phyloP scores from a whole-genome alignment of 2,329 filamentous ascomycete species.

The Colletotrichum truncatum region DNA sequence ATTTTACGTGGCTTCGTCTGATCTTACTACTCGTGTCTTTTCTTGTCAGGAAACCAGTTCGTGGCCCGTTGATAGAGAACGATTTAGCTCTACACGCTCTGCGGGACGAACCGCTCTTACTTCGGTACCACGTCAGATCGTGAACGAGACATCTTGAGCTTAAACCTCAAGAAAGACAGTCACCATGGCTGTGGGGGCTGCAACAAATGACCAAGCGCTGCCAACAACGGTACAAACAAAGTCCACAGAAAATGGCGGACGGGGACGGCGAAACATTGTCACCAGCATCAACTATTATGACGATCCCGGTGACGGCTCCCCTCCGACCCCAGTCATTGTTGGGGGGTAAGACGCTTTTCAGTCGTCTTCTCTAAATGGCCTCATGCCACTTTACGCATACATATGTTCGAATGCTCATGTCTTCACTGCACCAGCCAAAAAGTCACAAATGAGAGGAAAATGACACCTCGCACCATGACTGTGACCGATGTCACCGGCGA shows the following conservation, averaged over 20 bases:
- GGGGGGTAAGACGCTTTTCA: slow-evolving; percentile 29
- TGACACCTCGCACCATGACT: slow-evolving; percentile 63
- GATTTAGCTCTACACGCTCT: background rate
- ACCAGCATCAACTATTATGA: slow-evolving; percentile 33
- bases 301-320: slow-evolving; percentile 32
- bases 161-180: background rate
- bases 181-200: slow-evolving; percentile 3
- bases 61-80: no score
- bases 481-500: slow-evolving; percentile 68
- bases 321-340: slow-evolving; percentile 31
- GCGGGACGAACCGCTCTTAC: background rate
- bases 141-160: background rate
- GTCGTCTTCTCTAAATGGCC: background rate
- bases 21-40: background rate
- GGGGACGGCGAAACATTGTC: slow-evolving; percentile 16
- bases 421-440: slow-evolving; percentile 41
- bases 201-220: background rate
- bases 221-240: background rate
- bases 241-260: background rate
- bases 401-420: slow-evolving; percentile 10
- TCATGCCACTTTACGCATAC: background rate
- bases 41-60: background rate
- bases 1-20: background rate
- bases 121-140: background rate
- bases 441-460: slow-evolving; percentile 74